Conservation (phyloP, 768 basidiomycete genomes). For the Tricholoma matsutake region DNA sequence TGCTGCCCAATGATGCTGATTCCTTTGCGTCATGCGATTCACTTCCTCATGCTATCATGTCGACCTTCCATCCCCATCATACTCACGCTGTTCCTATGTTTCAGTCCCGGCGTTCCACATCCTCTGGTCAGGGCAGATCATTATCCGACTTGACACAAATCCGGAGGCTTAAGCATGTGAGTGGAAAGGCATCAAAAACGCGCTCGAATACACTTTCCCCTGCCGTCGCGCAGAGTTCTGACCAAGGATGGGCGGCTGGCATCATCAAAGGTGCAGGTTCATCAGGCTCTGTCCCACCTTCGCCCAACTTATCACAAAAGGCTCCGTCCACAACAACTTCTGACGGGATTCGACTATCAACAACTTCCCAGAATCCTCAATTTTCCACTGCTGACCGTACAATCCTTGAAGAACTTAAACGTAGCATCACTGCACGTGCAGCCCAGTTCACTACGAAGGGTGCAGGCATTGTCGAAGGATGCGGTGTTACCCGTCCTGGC, state of each 20-base stretch:
- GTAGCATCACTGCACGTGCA: conserved; percentile 48
- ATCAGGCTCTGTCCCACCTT: conserved; percentile 10
- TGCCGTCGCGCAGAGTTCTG: background rate
- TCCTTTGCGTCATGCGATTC: background rate
- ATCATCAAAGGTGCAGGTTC: background rate
- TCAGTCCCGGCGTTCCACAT: conserved; percentile 28
- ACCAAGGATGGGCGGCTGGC: background rate
- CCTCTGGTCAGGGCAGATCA: conserved; percentile 21
- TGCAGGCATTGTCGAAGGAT: conserved; percentile 27
- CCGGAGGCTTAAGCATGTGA: conserved; percentile 33
- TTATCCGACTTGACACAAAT: conserved; percentile 26
- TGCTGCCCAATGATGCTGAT: background rate
- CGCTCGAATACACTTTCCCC: conserved; percentile 19
- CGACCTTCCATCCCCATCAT: conserved; percentile 8
- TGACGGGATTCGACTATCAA: conserved; percentile 5
- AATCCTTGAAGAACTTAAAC: conserved; percentile 55
- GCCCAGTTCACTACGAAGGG: conserved; percentile 56
- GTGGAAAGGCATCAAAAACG: conserved; percentile 22
- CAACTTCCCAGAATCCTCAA: conserved; percentile 25
- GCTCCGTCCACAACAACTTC: conserved; percentile 7
- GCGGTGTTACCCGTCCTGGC: conserved; percentile 29
- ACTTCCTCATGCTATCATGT: conserved; percentile 5
- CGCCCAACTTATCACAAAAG: conserved; percentile 11
- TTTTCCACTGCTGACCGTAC: conserved; percentile 63
- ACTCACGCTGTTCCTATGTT: conserved; percentile 5